These are phyloP conservation scores for Rauvolfia tetraphylla DNA, from an alignment of 257 asterid species.

Conservation along the genomic window DNA sequence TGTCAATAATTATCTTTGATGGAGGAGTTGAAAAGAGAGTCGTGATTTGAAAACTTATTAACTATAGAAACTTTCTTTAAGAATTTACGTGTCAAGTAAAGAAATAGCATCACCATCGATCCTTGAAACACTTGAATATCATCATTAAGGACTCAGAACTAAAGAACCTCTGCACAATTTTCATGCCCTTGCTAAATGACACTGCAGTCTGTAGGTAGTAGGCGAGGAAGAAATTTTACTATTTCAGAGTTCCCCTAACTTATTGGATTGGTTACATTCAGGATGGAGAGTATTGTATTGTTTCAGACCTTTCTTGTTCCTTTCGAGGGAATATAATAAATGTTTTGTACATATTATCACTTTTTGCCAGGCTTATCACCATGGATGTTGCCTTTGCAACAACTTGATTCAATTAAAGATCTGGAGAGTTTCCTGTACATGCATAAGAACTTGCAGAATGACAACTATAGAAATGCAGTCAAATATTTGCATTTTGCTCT, in stretches of 20 bases:
- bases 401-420: slow-evolving; percentile 50
- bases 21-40: not conserved
- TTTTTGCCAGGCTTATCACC: slow-evolving; percentile 58
- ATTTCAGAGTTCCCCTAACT: not conserved
- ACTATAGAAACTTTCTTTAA: not conserved
- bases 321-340: not conserved
- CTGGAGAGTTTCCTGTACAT: slow-evolving; percentile 43
- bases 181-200: not conserved
- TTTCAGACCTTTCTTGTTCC: not conserved
- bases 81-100: not conserved
- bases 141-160: no score
- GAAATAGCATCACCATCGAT: no score
- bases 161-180: not conserved
- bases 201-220: not conserved
- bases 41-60: not conserved
- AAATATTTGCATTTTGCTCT: slow-evolving; percentile 63
- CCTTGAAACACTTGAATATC: not conserved
- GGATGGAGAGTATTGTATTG: not conserved
- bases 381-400: slow-evolving; percentile 74
- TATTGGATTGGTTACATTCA: not conserved
- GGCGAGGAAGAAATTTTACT: not conserved
- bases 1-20: not conserved
- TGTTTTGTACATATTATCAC: not conserved
- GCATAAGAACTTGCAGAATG: slow-evolving; percentile 50
- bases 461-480: slow-evolving; percentile 49